A percentile compares a stretch with the other conserved stretches of the same genome.
phyloP scores from a whole-genome alignment of 164 flowering plant genomes.

The Liquidambar formosana region DNA sequence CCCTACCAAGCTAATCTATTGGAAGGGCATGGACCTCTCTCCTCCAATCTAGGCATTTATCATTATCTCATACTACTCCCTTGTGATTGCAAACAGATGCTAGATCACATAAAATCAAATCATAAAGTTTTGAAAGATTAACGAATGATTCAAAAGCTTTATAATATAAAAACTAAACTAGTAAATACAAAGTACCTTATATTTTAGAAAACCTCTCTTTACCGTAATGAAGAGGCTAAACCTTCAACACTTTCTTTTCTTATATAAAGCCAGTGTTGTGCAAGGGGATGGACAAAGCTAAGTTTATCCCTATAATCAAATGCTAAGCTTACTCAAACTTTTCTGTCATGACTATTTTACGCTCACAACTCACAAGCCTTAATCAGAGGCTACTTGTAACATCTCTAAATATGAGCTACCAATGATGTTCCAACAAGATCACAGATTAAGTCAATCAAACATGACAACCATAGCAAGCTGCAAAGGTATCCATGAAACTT shows the following conservation, averaged over 20 bases:
- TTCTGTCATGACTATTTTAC: neutral
- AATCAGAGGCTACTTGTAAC: neutral
- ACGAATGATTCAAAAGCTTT: neutral
- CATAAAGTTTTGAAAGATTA: neutral
- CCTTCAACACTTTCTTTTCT: neutral
- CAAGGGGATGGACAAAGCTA: neutral
- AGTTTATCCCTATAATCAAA: neutral
- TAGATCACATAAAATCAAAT: neutral
- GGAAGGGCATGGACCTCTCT: neutral
- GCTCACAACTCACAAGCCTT: neutral
- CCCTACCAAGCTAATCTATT: neutral
- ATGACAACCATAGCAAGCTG: neutral
- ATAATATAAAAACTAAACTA: neutral
- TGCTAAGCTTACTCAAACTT: neutral
- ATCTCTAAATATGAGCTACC: neutral
- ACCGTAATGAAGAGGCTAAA: neutral
- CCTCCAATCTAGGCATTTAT: neutral
- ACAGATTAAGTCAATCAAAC: neutral
- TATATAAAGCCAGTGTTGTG: neutral
- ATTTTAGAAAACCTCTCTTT: neutral
- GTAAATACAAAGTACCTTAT: neutral
- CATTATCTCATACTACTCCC: neutral
- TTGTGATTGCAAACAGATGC: neutral
- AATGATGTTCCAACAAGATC: neutral
- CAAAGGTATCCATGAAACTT: constrained; percentile 5